Evolutionary conservation across 1,284 basidiomycete genomes (phyloP).

Genomic region (Golubevia pallescens): DNA sequence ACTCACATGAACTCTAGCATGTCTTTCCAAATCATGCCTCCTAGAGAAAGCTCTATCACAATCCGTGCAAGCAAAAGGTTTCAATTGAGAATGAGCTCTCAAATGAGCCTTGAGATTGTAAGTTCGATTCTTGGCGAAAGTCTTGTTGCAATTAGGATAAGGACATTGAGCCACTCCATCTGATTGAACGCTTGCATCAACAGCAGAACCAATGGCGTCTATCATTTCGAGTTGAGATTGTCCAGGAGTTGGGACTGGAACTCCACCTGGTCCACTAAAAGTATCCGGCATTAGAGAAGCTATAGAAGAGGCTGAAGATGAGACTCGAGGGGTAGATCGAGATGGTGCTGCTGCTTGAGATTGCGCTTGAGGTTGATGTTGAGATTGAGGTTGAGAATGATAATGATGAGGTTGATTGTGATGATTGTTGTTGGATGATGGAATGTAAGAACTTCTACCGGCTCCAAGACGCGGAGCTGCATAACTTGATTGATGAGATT

Average conservation of each 20-base stretch:
- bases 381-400: neutral
- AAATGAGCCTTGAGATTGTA: slow-evolving; percentile 58
- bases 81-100: slow-evolving; percentile 47
- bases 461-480: neutral
- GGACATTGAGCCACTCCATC: slow-evolving; percentile 49
- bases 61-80: slow-evolving; percentile 53
- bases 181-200: slow-evolving; percentile 41
- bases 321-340: neutral
- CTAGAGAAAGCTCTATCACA: slow-evolving; percentile 56
- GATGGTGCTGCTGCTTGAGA: neutral
- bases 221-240: slow-evolving; percentile 31
- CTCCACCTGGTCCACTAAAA: slow-evolving; percentile 2
- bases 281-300: neutral
- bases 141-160: slow-evolving; percentile 52
- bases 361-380: neutral
- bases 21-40: slow-evolving; percentile 60
- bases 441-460: neutral
- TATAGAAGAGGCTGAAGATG: slow-evolving; percentile 12
- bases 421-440: neutral
- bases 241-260: slow-evolving; percentile 6
- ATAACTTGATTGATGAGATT: neutral
- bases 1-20: slow-evolving; percentile 49
- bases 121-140: slow-evolving; percentile 52
- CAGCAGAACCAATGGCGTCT: slow-evolving; percentile 40
- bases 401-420: neutral